A percentile compares a stretch with the other conserved stretches of the same genome.
These are phyloP conservation scores for Neolentinus lepideus DNA, from an alignment of 1,284 basidiomycete genomes.

Conservation along the genomic window DNA sequence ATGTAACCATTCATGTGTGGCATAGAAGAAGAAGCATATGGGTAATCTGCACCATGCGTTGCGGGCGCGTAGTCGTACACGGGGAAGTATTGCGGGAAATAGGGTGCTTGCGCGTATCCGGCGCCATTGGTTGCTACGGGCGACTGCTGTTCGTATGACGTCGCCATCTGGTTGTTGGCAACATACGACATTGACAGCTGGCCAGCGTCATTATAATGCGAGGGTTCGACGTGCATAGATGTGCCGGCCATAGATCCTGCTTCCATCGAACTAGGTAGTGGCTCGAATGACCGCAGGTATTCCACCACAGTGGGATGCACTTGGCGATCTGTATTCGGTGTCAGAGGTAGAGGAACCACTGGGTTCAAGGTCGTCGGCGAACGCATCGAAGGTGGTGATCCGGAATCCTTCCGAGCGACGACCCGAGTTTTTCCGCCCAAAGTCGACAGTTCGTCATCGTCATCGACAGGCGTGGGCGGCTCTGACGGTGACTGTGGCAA, in stretches of 20 bases:
- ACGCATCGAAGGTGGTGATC: conserved; percentile 45
- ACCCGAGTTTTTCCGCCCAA: conserved; percentile 68
- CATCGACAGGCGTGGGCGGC: conserved; percentile 41
- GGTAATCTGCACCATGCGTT: conserved; percentile 13
- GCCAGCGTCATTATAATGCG: not conserved
- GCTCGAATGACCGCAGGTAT: conserved; percentile 59
- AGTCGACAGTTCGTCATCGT: conserved; percentile 63
- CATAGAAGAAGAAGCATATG: conserved; percentile 8
- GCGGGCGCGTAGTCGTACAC: conserved; percentile 63
- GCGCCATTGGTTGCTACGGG: conserved; percentile 9
- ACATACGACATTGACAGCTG: not conserved
- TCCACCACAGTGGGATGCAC: conserved; percentile 56
- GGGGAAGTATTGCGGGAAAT: conserved; percentile 65
- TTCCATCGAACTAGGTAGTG: conserved; percentile 20
- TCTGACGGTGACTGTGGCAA: conserved; percentile 33
- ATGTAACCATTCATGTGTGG: conserved; percentile 18
- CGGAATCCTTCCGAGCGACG: conserved; percentile 56
- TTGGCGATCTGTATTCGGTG: conserved; percentile 19
- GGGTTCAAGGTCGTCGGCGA: conserved; percentile 67
- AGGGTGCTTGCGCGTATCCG: conserved; percentile 15
- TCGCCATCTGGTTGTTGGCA: conserved; percentile 9
- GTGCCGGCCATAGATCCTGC: conserved; percentile 10
- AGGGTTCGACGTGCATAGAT: conserved; percentile 1
- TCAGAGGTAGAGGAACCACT: conserved; percentile 32
- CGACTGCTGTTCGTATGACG: conserved; percentile 14